Evolutionary conservation across 495 filamentous ascomycete genomes (phyloP).

Genomic region (Sporormia fimetaria): DNA sequence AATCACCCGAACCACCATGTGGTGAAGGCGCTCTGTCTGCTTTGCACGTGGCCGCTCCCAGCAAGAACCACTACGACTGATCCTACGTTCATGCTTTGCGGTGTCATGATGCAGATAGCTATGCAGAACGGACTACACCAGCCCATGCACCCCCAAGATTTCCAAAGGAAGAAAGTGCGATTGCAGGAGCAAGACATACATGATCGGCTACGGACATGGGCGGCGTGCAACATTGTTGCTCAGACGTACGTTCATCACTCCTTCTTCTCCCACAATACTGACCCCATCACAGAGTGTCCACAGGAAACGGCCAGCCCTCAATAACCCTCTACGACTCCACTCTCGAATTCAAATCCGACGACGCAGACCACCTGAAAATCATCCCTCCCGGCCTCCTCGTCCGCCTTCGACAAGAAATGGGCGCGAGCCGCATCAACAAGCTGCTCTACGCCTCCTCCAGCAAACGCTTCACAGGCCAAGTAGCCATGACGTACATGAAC

Average conservation of each 20-base stretch:
- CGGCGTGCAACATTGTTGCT: conserved; percentile 84
- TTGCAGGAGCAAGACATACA: conserved; percentile 74
- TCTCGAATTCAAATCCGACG: conserved; percentile 35
- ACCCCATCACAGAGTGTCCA: conserved; percentile 53
- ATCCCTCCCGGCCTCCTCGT: conserved; percentile 16
- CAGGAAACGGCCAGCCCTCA: conserved; percentile 82
- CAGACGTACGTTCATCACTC: conserved; percentile 44
- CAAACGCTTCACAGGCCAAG: conserved; percentile 2
- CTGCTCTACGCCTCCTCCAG: conserved; percentile 18
- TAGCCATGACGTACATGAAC: conserved; percentile 13
- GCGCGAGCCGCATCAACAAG: conserved; percentile 23
- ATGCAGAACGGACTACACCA: conserved; percentile 85
- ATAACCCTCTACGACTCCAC: conserved; percentile 86
- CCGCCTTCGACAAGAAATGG: conserved; percentile 26
- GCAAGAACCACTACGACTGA: conserved; percentile 77
- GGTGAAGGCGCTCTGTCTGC: conserved; percentile 79
- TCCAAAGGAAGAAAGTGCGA: conserved; percentile 69
- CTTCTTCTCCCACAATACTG: conserved; percentile 11
- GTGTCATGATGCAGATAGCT: conserved; percentile 86
- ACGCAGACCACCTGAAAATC: conserved; percentile 20
- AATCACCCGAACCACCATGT: conserved; percentile 78
- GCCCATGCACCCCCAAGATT: conserved; percentile 82
- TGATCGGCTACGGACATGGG: conserved; percentile 83
- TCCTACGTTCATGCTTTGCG: conserved; percentile 80
- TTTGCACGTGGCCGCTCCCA: conserved; percentile 87